Evolutionary conservation across 1,139 yeast species (phyloP), one percentile per base, ranked within the genome.

Genomic region (Magnusiomyces starmeri): DNA sequence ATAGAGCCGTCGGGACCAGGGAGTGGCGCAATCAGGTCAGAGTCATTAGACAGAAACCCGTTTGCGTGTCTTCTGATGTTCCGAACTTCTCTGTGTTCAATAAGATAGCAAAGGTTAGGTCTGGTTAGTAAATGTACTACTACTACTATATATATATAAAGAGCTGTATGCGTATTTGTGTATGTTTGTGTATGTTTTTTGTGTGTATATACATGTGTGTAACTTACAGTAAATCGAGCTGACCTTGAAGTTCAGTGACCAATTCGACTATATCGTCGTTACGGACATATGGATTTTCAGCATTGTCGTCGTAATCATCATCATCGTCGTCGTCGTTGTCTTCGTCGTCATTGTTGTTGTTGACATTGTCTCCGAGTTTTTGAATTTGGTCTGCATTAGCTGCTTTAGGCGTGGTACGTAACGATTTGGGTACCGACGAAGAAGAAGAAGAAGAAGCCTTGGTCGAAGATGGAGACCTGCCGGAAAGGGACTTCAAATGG

Each of bases 161-260:
- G n/a, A 32, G 12, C n/a, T 14, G 37, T 32, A 32, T 32, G 6
- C 6, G 12, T 18, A 32, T n/a, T n/a, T n/a, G n/a, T n/a, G n/a
- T n/a, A n/a, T n/a, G n/a, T n/a, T n/a, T n/a, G n/a, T n/a, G n/a
- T n/a, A n/a, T n/a, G n/a, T 32, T 32, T 32, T 10, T 32, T 10
- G 18, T 18, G 37, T n/a, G 12, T 4, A 12, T 14, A 32, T 32
- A 14, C 37, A 14, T 32, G 37, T 4, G 12, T n/a, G 16, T 7
- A n/a, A 43, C 45, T 43, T 43, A 34, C 43, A 70, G 58, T 39
- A 70, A 55, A 50, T 86, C 94, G 61, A 90, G 74, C 69, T 90
- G 97, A 4, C 85, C 84, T 68, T 89, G 97, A 54, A 90, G 71
- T 66, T 90, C 97, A 6, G 89, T 89, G 12, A 89, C 97, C 46